These are phyloP conservation scores for Garcia nutans DNA, from an alignment of 345 rosid genomes.

Conservation along the genomic window DNA sequence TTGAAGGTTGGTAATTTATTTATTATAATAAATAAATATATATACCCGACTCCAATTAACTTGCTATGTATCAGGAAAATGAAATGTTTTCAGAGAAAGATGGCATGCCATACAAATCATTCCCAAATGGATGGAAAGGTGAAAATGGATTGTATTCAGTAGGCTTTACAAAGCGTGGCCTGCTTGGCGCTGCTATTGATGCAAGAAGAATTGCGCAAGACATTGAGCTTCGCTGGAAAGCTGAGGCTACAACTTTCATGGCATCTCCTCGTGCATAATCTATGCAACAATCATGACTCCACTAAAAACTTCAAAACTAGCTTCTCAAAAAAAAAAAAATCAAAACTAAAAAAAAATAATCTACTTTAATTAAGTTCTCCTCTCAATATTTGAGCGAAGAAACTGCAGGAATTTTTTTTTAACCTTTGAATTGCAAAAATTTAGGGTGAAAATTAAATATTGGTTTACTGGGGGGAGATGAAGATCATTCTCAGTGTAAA, in stretches of 20 bases:
- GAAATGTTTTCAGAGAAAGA: slow-evolving; percentile 63
- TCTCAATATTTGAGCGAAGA: neutral
- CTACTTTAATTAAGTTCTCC: neutral
- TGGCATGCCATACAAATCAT: slow-evolving; percentile 57
- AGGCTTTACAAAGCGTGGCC: slow-evolving; percentile 76
- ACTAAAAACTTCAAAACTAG: neutral
- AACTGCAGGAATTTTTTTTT: neutral
- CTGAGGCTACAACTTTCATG: slow-evolving; percentile 21
- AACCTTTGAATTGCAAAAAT: neutral
- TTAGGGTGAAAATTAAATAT: neutral
- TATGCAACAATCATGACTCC: neutral
- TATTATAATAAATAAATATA: no score
- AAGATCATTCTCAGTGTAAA: slow-evolving; percentile 11
- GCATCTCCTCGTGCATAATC: slow-evolving; percentile 8
- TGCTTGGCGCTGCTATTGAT: slow-evolving; percentile 72
- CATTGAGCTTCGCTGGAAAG: slow-evolving; percentile 42
- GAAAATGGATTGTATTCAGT: slow-evolving; percentile 69
- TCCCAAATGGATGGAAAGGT: slow-evolving; percentile 86
- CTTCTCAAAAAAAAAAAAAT: no score
- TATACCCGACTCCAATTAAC: no score
- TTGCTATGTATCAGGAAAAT: slow-evolving; percentile 37
- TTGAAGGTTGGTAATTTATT: slow-evolving; percentile 50
- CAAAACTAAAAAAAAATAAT: neutral
- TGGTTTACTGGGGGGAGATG: neutral
- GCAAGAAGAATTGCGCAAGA: slow-evolving; percentile 68